Evolutionary conservation across 2,329 filamentous ascomycete species (phyloP).

Genomic region (Calonectria pauciramosa): DNA sequence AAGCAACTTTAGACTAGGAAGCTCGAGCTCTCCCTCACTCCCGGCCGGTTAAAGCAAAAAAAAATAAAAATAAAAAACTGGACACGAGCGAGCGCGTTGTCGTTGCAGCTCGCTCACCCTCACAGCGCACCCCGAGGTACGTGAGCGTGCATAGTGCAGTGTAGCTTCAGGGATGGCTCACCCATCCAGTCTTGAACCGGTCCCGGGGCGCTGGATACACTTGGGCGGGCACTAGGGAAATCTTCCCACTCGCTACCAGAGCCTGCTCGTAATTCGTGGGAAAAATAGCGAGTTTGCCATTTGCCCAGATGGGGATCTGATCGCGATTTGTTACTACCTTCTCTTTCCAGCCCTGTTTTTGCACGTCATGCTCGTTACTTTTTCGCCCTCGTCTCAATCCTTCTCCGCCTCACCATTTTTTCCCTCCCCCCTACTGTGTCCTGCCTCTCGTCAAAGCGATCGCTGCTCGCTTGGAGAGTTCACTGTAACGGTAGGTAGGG

Average conservation of each 20-base stretch:
- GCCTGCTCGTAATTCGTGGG: not conserved
- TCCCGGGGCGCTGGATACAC: slow-evolving; percentile 6
- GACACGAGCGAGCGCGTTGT: not conserved
- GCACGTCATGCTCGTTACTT: slow-evolving; percentile 9
- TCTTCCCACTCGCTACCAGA: not conserved
- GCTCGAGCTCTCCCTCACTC: not conserved
- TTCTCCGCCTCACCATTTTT: not conserved
- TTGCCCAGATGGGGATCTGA: slow-evolving; percentile 5
- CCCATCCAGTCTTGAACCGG: slow-evolving; percentile 2
- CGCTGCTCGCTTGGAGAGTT: not conserved
- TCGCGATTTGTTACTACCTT: not conserved
- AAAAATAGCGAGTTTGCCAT: slow-evolving; percentile 4
- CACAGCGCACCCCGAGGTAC: slow-evolving; percentile 3
- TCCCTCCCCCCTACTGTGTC: not conserved
- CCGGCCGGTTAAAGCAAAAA: too few relatives aligned
- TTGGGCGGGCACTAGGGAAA: slow-evolving; percentile 6
- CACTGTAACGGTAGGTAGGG: slow-evolving; percentile 1
- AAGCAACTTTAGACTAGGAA: slow-evolving; percentile 2
- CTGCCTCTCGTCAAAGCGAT: slow-evolving; percentile 4
- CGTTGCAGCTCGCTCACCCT: not conserved
- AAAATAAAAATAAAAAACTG: not conserved
- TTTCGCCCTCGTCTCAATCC: not conserved
- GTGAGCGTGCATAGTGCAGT: not conserved
- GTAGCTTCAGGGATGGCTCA: slow-evolving; percentile 7
- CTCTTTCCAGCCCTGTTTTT: slow-evolving; percentile 6